Percentiles rank a stretch among this genome's conserved stretches.
Conservation (phyloP, 768 basidiomycete genomes). For the Rhodotorula diobovata region DNA sequence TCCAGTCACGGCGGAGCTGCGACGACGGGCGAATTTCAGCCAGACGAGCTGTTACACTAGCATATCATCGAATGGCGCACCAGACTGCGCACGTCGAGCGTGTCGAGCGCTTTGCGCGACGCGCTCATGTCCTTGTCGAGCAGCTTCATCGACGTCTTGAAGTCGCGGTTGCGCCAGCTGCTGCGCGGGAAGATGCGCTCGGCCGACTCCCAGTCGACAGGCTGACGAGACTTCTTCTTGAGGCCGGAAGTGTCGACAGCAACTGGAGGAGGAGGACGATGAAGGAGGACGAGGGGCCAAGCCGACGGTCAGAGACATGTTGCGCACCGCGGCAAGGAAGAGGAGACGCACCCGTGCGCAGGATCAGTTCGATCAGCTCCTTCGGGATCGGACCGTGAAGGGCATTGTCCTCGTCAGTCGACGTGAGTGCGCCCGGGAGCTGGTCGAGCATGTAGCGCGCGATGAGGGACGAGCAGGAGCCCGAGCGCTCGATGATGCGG, state of each 20-base stretch:
- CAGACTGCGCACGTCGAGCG: slow-evolving; percentile 24
- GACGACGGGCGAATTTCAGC: background rate
- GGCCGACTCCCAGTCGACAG: slow-evolving; percentile 15
- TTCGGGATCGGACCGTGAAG: slow-evolving; percentile 14
- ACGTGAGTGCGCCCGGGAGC: background rate
- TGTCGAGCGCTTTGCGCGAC: slow-evolving; percentile 21
- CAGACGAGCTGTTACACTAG: too few species aligned
- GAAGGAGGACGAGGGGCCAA: background rate
- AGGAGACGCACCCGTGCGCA: slow-evolving; percentile 24
- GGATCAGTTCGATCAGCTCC: slow-evolving; percentile 32
- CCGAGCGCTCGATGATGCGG: slow-evolving; percentile 26
- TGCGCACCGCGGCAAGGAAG: background rate
- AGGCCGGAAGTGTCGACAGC: slow-evolving; percentile 32
- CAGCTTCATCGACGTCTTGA: slow-evolving; percentile 21
- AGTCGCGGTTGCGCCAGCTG: slow-evolving; percentile 11
- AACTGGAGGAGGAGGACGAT: slow-evolving; percentile 1
- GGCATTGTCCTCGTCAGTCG: background rate
- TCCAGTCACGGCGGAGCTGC: slow-evolving; percentile 36
- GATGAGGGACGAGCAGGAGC: slow-evolving; percentile 28
- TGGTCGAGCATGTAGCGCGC: slow-evolving; percentile 21
- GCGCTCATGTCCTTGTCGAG: slow-evolving; percentile 23
- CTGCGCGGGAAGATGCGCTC: slow-evolving; percentile 7
- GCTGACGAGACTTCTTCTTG: background rate
- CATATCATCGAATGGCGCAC: background rate
- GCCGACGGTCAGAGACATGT: background rate